Base-by-base conservation (phyloP, 306 rosid species). In the Oemleria cerasiformis region DNA sequence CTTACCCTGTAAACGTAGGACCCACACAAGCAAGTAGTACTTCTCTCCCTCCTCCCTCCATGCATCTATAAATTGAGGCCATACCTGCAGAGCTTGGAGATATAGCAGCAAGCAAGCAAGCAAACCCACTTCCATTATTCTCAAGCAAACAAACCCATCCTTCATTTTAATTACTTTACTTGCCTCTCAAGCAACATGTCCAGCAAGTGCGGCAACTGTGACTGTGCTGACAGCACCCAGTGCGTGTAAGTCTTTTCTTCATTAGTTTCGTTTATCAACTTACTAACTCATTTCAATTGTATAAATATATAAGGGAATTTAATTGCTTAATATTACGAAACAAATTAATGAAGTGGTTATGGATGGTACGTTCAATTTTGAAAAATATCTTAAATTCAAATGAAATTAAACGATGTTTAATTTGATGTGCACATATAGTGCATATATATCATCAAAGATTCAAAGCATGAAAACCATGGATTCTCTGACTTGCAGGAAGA, bases 201-300 rank as follows among this genome's bases (percentile, higher is more conserved):
- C 12, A 64, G 15, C 78, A 68, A 51, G 68, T 84, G 96, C 45
- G 70, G 62, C 78, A 68, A 20, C 92, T 91, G 96, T 58, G 70
- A 71, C 91, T 91, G 97, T 50, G 13, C 87, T 78, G 97, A 88
- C 91, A 44, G 58, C 70, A 69, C 48, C 78, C 76, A 82, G 77
- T 88, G 97, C 54, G 73, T 17, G 97, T 91, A 84, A 80, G 91
- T 60, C 61, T 86, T 49, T 73, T 12, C 14, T 57, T 38, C 20
- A 59, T 57, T 9, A 12, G 5, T 25, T 57, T 56, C 11, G 5
- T 20, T 23, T 30, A 30, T 30, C 36, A 30, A 1, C 36, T 30
- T 30, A 1, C 3, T 30, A 25, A 1, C 30, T 1, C 2, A 30
- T 1, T 30, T 30, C 3, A 30, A 2, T 2, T 30, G 2, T n/a